Percentiles rank a stretch among this genome's conserved stretches.
Conservation (phyloP, 176 grass and related monocot genomes). For the Luzula sylvatica region DNA sequence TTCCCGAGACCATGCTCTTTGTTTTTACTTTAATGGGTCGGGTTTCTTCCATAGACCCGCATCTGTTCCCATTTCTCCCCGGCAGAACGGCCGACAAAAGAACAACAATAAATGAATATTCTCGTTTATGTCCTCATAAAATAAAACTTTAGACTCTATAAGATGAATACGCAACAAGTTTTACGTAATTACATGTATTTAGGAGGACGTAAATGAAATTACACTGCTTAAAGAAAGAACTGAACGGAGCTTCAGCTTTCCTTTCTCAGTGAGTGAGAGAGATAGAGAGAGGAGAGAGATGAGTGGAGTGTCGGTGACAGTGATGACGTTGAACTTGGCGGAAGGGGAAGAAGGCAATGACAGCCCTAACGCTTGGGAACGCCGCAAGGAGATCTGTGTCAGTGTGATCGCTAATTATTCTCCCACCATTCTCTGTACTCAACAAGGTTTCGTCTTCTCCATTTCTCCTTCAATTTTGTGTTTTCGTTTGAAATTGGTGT, state of each 20-base stretch:
- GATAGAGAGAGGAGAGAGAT: slow-evolving; percentile 21
- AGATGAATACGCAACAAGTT: no score
- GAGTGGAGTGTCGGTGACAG: slow-evolving; percentile 71
- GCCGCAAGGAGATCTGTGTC: slow-evolving; percentile 80
- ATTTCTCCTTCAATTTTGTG: slow-evolving; percentile 10
- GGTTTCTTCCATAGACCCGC: no score
- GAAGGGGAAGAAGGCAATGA: slow-evolving; percentile 65
- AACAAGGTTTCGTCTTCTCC: slow-evolving; percentile 51
- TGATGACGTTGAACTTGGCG: slow-evolving; percentile 82
- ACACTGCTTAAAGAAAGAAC: no score
- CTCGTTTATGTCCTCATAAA: no score
- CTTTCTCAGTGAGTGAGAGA: background rate
- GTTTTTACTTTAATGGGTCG: no score
- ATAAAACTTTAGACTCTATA: no score
- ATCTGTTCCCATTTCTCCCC: no score
- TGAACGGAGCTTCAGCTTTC: background rate
- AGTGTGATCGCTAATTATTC: slow-evolving; percentile 95
- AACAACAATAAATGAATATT: no score
- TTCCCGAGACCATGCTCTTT: no score
- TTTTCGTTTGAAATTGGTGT: background rate
- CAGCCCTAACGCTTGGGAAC: slow-evolving; percentile 79
- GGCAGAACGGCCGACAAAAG: no score
- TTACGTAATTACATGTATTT: no score
- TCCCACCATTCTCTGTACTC: slow-evolving; percentile 83
- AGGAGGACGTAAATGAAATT: no score